Percentiles rank a stretch among this genome's conserved stretches.
Conservation (phyloP, 345 rosid genomes). For the Theobroma cacao region DNA sequence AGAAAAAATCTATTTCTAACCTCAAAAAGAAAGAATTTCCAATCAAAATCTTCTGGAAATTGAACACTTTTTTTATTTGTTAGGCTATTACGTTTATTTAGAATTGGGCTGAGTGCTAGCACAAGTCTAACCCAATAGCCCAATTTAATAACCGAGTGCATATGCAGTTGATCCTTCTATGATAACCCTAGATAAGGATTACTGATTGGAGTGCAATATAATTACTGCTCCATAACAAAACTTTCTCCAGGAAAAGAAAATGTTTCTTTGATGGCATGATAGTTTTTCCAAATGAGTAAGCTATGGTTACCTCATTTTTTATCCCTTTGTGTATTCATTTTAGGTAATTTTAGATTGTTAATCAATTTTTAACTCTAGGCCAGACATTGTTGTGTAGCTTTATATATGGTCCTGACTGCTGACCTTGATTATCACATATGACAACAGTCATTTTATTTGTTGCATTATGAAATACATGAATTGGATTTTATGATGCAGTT, state of each 20-base stretch:
- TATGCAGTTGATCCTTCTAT: no score
- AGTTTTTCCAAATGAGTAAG: slow-evolving; percentile 69
- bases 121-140: no score
- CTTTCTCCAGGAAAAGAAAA: slow-evolving; percentile 51
- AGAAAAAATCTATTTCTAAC: no score
- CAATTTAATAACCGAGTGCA: no score
- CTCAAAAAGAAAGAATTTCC: no score
- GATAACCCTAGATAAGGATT: no score
- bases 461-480: background rate
- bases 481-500: background rate
- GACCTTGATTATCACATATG: background rate
- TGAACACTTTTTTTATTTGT: no score
- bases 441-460: background rate
- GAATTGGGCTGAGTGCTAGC: no score
- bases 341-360: background rate
- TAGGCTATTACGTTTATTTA: no score
- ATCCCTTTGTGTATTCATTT: background rate
- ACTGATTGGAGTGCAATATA: no score
- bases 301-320: slow-evolving; percentile 7
- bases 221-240: no score
- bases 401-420: background rate
- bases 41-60: no score
- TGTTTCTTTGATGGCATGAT: slow-evolving; percentile 55
- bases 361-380: background rate
- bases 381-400: background rate